phyloP scores from a whole-genome alignment of 2,329 filamentous ascomycete genomes.

The Ceratocystis variospora region DNA sequence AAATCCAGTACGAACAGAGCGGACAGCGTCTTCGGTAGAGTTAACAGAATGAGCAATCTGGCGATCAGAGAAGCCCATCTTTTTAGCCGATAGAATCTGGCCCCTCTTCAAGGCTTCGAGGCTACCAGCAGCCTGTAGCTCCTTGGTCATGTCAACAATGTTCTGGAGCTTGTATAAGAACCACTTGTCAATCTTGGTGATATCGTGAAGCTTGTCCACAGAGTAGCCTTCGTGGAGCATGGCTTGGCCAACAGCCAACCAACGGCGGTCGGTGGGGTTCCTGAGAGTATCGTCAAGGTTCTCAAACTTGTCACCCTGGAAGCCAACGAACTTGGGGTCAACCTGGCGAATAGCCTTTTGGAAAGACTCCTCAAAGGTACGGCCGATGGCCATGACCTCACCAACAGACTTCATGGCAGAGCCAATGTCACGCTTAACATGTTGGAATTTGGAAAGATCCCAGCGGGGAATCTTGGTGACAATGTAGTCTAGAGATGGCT shows the following conservation, averaged over 20 bases:
- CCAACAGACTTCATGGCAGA: constrained; percentile 98
- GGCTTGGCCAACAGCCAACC: constrained; percentile 93
- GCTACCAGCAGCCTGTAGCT: constrained; percentile 71
- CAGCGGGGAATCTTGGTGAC: constrained; percentile 98
- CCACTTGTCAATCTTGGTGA: constrained; percentile 99
- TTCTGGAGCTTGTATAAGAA: constrained; percentile 98
- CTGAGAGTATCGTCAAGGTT: constrained; percentile 78
- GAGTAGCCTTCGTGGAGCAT: constrained; percentile 96
- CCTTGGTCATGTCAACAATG: constrained; percentile 78
- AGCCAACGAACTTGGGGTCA: constrained; percentile 79
- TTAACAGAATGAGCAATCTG: constrained; percentile 83
- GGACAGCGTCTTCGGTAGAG: constrained; percentile 78
- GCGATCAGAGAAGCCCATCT: constrained; percentile 91
- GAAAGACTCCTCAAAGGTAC: constrained; percentile 97
- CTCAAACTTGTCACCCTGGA: constrained; percentile 91
- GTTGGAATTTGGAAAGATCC: constrained; percentile 98
- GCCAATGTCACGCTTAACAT: constrained; percentile 93
- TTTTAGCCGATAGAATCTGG: constrained; percentile 81
- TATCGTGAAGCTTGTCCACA: constrained; percentile 78
- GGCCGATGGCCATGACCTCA: constrained; percentile 97
- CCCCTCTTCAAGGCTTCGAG: constrained; percentile 79
- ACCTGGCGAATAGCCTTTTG: constrained; percentile 98
- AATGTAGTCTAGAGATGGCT: constrained; percentile 92
- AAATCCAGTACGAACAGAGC: constrained; percentile 69
- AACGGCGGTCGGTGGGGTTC: constrained; percentile 91